Evolutionary conservation across 306 rosid species (phyloP).

Genomic region (Fragaria ananassa): DNA sequence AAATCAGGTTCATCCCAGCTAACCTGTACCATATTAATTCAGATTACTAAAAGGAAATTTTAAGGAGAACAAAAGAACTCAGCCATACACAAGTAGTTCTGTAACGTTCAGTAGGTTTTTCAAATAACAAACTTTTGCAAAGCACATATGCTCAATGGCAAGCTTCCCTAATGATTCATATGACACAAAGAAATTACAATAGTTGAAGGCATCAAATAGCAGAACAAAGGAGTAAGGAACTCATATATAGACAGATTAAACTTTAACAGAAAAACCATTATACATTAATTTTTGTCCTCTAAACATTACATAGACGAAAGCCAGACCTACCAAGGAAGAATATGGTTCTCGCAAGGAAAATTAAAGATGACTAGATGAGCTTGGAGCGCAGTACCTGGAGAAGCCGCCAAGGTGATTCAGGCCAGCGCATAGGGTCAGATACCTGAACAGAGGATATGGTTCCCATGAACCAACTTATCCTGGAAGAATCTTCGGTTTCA

Average conservation of each 20-base stretch:
- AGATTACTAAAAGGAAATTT: slow-evolving; percentile 21
- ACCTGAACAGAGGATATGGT: slow-evolving; percentile 74
- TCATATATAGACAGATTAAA: not conserved
- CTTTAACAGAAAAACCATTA: not conserved
- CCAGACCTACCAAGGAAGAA: not conserved
- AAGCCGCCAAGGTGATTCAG: slow-evolving; percentile 91
- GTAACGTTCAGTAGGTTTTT: not conserved
- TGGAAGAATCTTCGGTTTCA: slow-evolving; percentile 83
- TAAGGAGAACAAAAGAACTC: not conserved
- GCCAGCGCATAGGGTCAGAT: slow-evolving; percentile 78
- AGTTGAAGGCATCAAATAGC: not conserved
- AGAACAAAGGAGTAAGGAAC: not conserved
- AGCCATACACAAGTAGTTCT: not conserved
- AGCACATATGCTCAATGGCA: not conserved
- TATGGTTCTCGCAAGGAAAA: not conserved
- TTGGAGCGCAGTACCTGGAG: slow-evolving; percentile 65
- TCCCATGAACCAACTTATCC: slow-evolving; percentile 93
- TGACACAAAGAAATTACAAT: not conserved
- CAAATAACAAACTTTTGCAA: not conserved
- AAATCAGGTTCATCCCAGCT: slow-evolving; percentile 95
- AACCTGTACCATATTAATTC: slow-evolving; percentile 49
- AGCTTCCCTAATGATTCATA: not conserved
- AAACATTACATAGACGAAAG: not conserved
- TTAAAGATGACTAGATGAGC: not conserved
- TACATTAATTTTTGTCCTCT: not conserved